phyloP scores from a whole-genome alignment of 2,329 filamentous ascomycete genomes.

The Arthrinium phaeospermum region DNA sequence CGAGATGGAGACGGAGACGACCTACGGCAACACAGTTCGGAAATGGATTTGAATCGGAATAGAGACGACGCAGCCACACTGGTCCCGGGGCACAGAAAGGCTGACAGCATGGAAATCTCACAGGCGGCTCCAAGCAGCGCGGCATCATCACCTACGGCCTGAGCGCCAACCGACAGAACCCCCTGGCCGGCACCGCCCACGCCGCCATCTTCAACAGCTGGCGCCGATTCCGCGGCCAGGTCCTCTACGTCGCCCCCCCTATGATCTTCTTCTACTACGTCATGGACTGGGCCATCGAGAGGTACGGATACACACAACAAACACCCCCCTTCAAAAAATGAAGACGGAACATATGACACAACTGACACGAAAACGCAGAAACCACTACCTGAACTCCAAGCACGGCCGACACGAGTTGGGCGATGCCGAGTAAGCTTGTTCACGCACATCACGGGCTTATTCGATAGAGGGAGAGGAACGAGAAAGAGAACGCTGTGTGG shows the following conservation, averaged over 20 bases:
- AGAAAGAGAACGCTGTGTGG: not conserved
- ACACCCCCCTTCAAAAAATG: not conserved
- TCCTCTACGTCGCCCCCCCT: slow-evolving; percentile 86
- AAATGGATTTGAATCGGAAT: not conserved
- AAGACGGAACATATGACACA: not conserved
- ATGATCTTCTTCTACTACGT: slow-evolving; percentile 76
- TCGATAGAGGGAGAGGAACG: not conserved
- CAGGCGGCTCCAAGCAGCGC: slow-evolving; percentile 66
- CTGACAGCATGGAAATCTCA: slow-evolving; percentile 22
- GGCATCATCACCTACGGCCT: slow-evolving; percentile 75
- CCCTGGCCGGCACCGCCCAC: slow-evolving; percentile 75
- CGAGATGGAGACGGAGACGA: not conserved
- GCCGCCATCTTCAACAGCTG: slow-evolving; percentile 94
- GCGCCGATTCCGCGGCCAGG: slow-evolving; percentile 81
- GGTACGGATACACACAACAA: slow-evolving; percentile 58
- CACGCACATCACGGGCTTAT: not conserved
- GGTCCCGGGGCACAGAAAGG: not conserved
- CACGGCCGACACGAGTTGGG: slow-evolving; percentile 24
- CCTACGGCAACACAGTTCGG: not conserved
- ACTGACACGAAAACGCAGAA: slow-evolving; percentile 18
- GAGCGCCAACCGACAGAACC: slow-evolving; percentile 85
- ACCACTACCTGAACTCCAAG: slow-evolving; percentile 28
- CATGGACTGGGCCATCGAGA: slow-evolving; percentile 89
- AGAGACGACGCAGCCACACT: too few relatives aligned
- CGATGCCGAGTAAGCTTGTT: slow-evolving; percentile 21